These are phyloP conservation scores for Agaricus blazei DNA, from an alignment of 768 basidiomycete species.

Conservation along the genomic window DNA sequence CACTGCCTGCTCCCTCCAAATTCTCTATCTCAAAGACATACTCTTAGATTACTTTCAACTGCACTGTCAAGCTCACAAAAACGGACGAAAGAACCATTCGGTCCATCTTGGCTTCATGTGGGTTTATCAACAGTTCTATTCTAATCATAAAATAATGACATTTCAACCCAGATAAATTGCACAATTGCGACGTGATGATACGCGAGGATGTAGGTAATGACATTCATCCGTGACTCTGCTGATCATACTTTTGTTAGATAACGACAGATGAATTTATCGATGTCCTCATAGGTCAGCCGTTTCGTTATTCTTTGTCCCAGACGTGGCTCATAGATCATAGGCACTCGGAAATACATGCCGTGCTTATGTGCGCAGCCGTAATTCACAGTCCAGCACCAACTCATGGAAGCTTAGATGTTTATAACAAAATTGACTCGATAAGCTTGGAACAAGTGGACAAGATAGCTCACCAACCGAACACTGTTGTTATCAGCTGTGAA, in stretches of 20 bases:
- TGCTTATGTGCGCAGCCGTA: constrained; percentile 65
- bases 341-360: constrained; percentile 91
- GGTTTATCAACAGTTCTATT: constrained; percentile 14
- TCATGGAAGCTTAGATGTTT: constrained; percentile 55
- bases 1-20: background rate
- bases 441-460: constrained; percentile 81
- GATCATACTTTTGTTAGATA: constrained; percentile 47
- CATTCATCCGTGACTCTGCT: constrained; percentile 4
- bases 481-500: constrained; percentile 96
- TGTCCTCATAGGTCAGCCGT: constrained; percentile 76
- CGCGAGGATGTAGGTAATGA: constrained; percentile 77
- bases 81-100: constrained; percentile 95
- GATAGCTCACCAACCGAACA: constrained; percentile 73
- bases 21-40: constrained; percentile 6
- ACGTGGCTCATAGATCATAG: constrained; percentile 27
- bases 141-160: background rate
- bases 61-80: constrained; percentile 89
- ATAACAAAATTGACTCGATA: constrained; percentile 94
- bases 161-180: constrained; percentile 64
- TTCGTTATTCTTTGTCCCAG: background rate
- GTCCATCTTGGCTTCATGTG: constrained; percentile 86
- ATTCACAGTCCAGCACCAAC: background rate
- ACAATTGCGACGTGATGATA: constrained; percentile 97
- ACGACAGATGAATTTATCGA: constrained; percentile 97
- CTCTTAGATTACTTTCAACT: constrained; percentile 79